Evolutionary conservation across 352 stramenopile species (phyloP), one percentile per base, ranked within the genome.

Genomic region (Globisporangium solare): DNA sequence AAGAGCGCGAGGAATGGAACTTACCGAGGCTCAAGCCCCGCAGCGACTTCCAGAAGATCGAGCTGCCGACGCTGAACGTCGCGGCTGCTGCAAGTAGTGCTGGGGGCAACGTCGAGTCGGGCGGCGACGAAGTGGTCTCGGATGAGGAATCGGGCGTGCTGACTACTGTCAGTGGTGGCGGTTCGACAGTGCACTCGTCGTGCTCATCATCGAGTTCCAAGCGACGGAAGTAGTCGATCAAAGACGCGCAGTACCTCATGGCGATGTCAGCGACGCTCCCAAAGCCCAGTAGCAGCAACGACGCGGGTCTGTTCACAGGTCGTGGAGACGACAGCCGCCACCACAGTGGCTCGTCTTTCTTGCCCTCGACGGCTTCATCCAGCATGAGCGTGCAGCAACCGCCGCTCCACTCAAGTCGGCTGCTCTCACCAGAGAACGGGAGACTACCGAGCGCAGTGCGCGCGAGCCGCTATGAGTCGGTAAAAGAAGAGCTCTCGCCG

Each of bases 41-140:
- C 7, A 88, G 81, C 43, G 83, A 93, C 42, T 93, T 91, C 53
- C 83, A 89, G 42, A 89, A 76, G 51, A 78, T 93, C 46, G 90
- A 89, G 51, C 56, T 93, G 10, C 83, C 81, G 1, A 61, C 77
- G 2, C 50, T 92, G 45, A 48, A 59, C 11, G 43, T 76, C 18
- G 39, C 39, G 3, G 12, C 39, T n/a, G 17, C 41, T 49, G 17
- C 32, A 52, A 48, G 42, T 27, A 21, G 37, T 51, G 18, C 40
- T 10, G 61, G 51, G 2, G 47, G 42, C 45, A 54, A 39, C 1
- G 64, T 68, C 37, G 74, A 78, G 53, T 85, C 74, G 12, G 79
- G 79, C 6, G 79, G 79, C 10, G 79, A 71, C 1, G 79, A 88
- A 51, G 75, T 90, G 0, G 55, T 76, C 6, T 84, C 68, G 0